These are phyloP conservation scores for Solanum rostratum DNA, from an alignment of 257 asterid genomes.

Conservation along the genomic window DNA sequence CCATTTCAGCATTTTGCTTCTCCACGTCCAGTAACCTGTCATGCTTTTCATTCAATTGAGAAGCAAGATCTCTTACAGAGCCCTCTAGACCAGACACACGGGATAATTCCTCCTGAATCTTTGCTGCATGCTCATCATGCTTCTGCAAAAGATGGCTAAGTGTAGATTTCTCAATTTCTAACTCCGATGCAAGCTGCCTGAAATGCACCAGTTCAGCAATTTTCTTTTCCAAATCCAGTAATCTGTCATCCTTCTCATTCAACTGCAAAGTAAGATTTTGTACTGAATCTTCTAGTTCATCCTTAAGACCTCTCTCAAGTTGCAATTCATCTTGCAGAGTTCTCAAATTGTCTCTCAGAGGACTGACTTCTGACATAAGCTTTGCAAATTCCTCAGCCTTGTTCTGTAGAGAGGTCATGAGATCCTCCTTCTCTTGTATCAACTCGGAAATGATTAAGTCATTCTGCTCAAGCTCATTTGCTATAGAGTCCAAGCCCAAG, in stretches of 20 bases:
- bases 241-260: constrained; percentile 26
- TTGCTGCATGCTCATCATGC: constrained; percentile 29
- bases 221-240: constrained; percentile 28
- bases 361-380: constrained; percentile 43
- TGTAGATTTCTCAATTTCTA: constrained; percentile 52
- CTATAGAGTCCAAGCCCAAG: constrained; percentile 38
- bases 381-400: constrained; percentile 41
- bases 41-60: constrained; percentile 27
- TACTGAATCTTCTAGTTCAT: constrained; percentile 39
- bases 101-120: constrained; percentile 26
- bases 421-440: constrained; percentile 42
- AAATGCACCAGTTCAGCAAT: constrained; percentile 37
- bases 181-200: constrained; percentile 39
- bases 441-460: constrained; percentile 34
- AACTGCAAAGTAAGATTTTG: constrained; percentile 42
- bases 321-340: constrained; percentile 38
- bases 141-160: constrained; percentile 34
- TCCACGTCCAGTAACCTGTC: constrained; percentile 24
- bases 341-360: constrained; percentile 36
- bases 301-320: constrained; percentile 30
- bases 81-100: constrained; percentile 31
- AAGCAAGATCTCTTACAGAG: constrained; percentile 39
- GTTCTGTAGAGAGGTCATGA: constrained; percentile 25
- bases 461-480: constrained; percentile 41
- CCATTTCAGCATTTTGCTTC: constrained; percentile 41